A percentile compares a stretch with the other conserved stretches of the same genome.
Evolutionary conservation across 192 early-diverging fungal species (phyloP).

Genomic region (Coemansia sp.): DNA sequence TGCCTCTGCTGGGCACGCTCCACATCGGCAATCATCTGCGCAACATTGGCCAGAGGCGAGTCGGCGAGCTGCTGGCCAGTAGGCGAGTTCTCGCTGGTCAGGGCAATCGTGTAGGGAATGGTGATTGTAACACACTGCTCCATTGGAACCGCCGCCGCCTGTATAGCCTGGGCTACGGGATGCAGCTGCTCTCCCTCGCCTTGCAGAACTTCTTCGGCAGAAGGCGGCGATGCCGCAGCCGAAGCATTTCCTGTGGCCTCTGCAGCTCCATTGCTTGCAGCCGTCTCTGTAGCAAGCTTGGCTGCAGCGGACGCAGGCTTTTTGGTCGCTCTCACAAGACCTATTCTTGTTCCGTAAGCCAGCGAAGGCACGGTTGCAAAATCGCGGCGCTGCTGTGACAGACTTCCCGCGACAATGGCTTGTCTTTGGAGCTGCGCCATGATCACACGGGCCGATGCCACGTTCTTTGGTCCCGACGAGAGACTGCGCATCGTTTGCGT

Average conservation of each 20-base stretch:
- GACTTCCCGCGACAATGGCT: slow-evolving; percentile 10
- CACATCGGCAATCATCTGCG: slow-evolving; percentile 15
- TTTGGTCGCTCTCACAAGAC: background rate
- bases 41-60: slow-evolving; percentile 12
- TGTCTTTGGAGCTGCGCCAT: slow-evolving; percentile 42
- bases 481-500: slow-evolving; percentile 12
- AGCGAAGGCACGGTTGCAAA: slow-evolving; percentile 9
- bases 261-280: background rate
- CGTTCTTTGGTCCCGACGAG: slow-evolving; percentile 9
- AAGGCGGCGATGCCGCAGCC: background rate
- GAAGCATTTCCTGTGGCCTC: too few relatives aligned
- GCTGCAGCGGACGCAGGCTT: background rate
- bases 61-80: background rate
- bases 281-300: background rate
- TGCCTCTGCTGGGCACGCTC: slow-evolving; percentile 22
- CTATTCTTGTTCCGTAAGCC: slow-evolving; percentile 2
- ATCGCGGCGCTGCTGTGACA: slow-evolving; percentile 36
- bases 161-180: slow-evolving; percentile 8
- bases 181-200: background rate
- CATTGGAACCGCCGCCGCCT: slow-evolving; percentile 8
- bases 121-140: slow-evolving; percentile 37
- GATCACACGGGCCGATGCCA: slow-evolving; percentile 11
- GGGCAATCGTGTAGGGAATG: slow-evolving; percentile 16
- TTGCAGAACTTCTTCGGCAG: background rate
- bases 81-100: background rate